Evolutionary conservation across 169 alveolate species (phyloP).

Genomic region (Cryptosporidium sp.): DNA sequence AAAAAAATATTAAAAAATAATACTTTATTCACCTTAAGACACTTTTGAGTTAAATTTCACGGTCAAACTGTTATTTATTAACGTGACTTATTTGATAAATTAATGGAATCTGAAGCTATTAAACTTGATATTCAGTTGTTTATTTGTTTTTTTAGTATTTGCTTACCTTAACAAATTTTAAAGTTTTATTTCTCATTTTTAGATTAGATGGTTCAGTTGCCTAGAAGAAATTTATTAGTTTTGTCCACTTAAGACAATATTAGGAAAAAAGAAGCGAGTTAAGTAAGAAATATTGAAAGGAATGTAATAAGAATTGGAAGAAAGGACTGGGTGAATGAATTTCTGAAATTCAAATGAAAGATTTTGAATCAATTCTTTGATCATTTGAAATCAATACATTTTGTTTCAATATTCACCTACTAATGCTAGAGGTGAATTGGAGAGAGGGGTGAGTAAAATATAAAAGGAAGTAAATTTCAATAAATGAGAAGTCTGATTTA

Average conservation of each 20-base stretch:
- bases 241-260: no score
- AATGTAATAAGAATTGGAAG: neutral
- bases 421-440: neutral
- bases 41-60: neutral
- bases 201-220: neutral
- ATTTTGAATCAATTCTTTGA: no score
- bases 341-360: neutral
- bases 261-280: no score
- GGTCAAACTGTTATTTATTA: neutral
- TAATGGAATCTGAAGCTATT: neutral
- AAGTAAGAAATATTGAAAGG: neutral
- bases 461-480: neutral
- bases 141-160: neutral
- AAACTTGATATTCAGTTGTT: neutral
- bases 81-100: neutral
- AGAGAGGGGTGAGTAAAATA: neutral
- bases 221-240: neutral
- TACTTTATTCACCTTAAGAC: neutral
- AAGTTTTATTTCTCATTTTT: neutral
- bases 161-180: conserved; percentile 11
- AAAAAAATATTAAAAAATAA: no score
- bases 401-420: neutral
- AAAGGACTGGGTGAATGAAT: neutral
- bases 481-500: neutral
- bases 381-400: neutral